Evolutionary conservation across 495 filamentous ascomycete species (phyloP).

Genomic region (Lasiosphaeria miniovina): DNA sequence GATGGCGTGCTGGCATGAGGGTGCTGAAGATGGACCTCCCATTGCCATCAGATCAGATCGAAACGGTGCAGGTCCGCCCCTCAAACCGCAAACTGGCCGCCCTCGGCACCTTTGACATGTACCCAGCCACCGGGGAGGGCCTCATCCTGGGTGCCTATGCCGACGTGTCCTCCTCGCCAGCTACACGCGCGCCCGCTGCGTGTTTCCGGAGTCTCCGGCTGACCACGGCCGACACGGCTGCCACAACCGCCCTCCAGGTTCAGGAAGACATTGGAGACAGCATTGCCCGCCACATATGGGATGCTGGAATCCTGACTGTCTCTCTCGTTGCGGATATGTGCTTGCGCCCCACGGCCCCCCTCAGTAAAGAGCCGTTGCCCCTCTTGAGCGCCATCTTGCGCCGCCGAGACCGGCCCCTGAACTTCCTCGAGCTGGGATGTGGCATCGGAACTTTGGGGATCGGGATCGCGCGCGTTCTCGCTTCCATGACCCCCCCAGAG

Average conservation of each 20-base stretch:
- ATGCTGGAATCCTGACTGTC: constrained; percentile 43
- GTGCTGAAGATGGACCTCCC: constrained; percentile 40
- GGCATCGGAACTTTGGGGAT: constrained; percentile 86
- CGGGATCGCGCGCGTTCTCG: constrained; percentile 59
- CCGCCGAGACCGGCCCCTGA: constrained; percentile 29
- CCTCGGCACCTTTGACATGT: constrained; percentile 31
- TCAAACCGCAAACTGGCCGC: constrained; percentile 26
- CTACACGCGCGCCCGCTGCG: constrained; percentile 17
- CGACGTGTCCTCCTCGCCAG: constrained; percentile 23
- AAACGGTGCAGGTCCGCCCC: constrained; percentile 38
- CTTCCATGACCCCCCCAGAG: constrained; percentile 20
- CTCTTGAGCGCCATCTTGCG: constrained; percentile 18
- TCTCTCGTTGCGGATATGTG: constrained; percentile 37
- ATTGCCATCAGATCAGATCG: constrained; percentile 26
- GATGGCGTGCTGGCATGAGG: constrained; percentile 41
- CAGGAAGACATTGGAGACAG: constrained; percentile 94
- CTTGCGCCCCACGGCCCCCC: constrained; percentile 1
- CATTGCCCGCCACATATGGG: constrained; percentile 95
- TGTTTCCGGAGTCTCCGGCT: constrained; percentile 39
- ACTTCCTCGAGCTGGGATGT: constrained; percentile 73
- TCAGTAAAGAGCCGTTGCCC: constrained; percentile 8
- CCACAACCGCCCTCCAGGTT: constrained; percentile 39
- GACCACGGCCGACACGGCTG: constrained; percentile 23
- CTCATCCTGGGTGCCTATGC: constrained; percentile 39
- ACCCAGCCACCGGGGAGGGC: constrained; percentile 19